Conservation (phyloP, 768 basidiomycete species). For the Termitomyces sp. region DNA sequence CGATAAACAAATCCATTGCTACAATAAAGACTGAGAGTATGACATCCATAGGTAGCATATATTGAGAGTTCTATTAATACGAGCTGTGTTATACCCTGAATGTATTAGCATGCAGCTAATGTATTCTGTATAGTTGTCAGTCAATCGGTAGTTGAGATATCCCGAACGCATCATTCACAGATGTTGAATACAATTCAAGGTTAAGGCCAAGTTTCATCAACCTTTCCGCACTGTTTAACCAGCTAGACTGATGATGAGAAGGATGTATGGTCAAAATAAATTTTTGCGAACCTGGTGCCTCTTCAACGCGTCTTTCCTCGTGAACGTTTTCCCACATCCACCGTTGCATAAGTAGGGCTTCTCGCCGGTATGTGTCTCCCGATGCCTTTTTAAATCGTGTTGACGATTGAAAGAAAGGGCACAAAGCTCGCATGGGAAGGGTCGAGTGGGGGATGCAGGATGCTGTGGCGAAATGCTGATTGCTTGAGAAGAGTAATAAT, state of each 20-base stretch:
- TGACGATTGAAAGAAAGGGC: constrained; percentile 81
- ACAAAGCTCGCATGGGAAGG: constrained; percentile 68
- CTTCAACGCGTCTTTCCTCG: constrained; percentile 81
- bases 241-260: constrained; percentile 37
- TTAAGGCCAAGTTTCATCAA: constrained; percentile 47
- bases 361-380: constrained; percentile 81
- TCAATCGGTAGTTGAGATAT: neutral
- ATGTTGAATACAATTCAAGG: neutral
- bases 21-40: neutral
- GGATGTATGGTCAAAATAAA: constrained; percentile 5
- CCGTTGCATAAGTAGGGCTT: constrained; percentile 82
- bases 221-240: constrained; percentile 74
- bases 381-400: constrained; percentile 80
- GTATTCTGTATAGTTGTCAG: constrained; percentile 3
- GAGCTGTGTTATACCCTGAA: constrained; percentile 13
- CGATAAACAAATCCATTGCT: neutral
- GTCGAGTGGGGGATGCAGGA: constrained; percentile 53
- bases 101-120: constrained; percentile 7
- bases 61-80: constrained; percentile 5
- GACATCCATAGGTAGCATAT: constrained; percentile 1
- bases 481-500: constrained; percentile 22
- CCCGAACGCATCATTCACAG: constrained; percentile 1
- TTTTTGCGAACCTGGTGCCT: constrained; percentile 64
- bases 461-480: constrained; percentile 40
- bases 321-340: constrained; percentile 83